Evolutionary conservation across 1,139 yeast genomes (phyloP).

Genomic region (Suhomyces ambrosiae): DNA sequence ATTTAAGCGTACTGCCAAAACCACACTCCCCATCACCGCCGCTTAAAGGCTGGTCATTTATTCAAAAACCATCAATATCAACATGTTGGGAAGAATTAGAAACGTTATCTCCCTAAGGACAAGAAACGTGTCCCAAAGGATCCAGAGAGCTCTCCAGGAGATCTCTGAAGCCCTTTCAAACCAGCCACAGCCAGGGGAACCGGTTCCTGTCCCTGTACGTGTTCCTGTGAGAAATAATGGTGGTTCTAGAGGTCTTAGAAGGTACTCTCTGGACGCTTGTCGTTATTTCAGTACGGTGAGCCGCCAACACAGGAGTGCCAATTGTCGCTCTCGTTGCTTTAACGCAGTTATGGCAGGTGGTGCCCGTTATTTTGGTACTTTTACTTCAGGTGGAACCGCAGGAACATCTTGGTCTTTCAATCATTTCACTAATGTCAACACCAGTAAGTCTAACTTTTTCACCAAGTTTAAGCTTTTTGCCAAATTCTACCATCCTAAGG

Average conservation of each 20-base stretch:
- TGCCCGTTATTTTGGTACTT: conserved; percentile 13
- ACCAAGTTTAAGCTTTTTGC: conserved; percentile 15
- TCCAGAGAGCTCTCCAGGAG: conserved; percentile 36
- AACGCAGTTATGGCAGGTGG: conserved; percentile 2
- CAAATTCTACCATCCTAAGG: conserved; percentile 17
- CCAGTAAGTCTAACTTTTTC: conserved; percentile 13
- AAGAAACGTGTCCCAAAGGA: conserved; percentile 29
- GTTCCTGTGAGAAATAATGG: conserved; percentile 13
- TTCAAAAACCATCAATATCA: conserved; percentile 1
- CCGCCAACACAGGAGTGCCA: background rate
- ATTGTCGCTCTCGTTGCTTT: background rate
- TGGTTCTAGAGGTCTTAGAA: conserved; percentile 2
- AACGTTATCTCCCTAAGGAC: conserved; percentile 25
- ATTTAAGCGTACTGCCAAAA: background rate
- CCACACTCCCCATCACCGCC: conserved; percentile 1
- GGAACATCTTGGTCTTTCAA: conserved; percentile 15
- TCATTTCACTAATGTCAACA: conserved; percentile 13
- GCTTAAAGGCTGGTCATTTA: conserved; percentile 7
- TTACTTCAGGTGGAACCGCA: conserved; percentile 10
- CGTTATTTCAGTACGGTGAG: conserved; percentile 6
- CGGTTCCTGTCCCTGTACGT: conserved; percentile 30
- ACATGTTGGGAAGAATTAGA: conserved; percentile 15
- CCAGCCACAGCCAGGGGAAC: conserved; percentile 17
- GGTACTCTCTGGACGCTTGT: conserved; percentile 2
- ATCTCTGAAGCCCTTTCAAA: conserved; percentile 30